phyloP scores from a whole-genome alignment of 2,329 filamentous ascomycete genomes.

The Beauveria sp. region DNA sequence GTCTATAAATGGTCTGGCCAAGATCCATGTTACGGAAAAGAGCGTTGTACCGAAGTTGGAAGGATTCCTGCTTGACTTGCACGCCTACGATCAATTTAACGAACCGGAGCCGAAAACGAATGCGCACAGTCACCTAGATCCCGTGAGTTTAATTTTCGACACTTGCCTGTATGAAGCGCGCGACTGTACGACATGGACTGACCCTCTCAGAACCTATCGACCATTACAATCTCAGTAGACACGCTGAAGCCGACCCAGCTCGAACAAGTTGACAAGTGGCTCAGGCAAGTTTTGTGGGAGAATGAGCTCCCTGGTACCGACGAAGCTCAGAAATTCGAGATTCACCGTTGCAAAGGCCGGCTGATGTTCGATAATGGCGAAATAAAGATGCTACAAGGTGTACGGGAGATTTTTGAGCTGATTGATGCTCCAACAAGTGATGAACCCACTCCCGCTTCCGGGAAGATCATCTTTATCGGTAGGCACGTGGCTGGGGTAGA shows the following conservation, averaged over 20 bases:
- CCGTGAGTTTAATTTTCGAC: slow-evolving; percentile 45
- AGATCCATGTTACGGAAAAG: slow-evolving; percentile 71
- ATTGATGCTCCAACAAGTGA: slow-evolving; percentile 48
- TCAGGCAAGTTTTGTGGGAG: slow-evolving; percentile 81
- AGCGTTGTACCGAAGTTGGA: slow-evolving; percentile 76
- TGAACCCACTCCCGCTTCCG: slow-evolving; percentile 23
- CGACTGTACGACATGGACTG: not conserved
- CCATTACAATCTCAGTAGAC: slow-evolving; percentile 63
- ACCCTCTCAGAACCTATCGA: slow-evolving; percentile 40
- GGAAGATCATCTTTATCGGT: slow-evolving; percentile 60
- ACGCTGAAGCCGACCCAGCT: slow-evolving; percentile 51
- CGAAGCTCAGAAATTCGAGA: slow-evolving; percentile 51
- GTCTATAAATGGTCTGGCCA: slow-evolving; percentile 85
- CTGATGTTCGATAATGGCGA: slow-evolving; percentile 57
- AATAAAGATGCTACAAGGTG: slow-evolving; percentile 78
- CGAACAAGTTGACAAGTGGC: slow-evolving; percentile 65
- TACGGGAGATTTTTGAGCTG: slow-evolving; percentile 89
- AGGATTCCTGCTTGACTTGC: slow-evolving; percentile 78
- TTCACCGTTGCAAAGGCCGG: slow-evolving; percentile 82
- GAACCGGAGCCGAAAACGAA: slow-evolving; percentile 63
- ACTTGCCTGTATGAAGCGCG: not conserved
- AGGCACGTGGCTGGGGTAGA: slow-evolving; percentile 43
- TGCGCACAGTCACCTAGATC: slow-evolving; percentile 86
- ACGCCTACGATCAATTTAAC: slow-evolving; percentile 82
- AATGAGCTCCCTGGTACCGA: slow-evolving; percentile 45